phyloP scores from a whole-genome alignment of 73 alveolate species.

The Uronychia setigera region DNA sequence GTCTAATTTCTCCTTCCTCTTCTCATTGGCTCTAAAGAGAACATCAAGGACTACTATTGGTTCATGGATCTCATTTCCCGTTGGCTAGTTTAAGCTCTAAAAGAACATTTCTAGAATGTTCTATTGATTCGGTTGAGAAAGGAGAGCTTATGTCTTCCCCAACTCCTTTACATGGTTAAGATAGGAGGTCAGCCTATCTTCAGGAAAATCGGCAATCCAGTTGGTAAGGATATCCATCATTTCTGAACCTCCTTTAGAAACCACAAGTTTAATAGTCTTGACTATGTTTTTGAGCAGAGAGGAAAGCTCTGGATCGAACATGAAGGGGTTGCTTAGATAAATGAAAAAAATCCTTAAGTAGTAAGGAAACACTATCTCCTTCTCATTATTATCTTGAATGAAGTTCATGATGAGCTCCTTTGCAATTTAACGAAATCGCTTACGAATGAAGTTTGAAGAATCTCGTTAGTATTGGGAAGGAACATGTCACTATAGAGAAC shows the following conservation, averaged over 20 bases:
- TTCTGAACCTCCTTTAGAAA: not conserved
- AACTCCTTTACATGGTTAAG: slow-evolving; percentile 1
- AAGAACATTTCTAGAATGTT: no score
- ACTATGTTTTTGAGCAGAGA: not conserved
- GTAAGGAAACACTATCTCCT: not conserved
- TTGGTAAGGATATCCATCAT: not conserved
- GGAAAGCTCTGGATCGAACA: not conserved
- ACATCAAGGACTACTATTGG: slow-evolving; percentile 21
- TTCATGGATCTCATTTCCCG: slow-evolving; percentile 2
- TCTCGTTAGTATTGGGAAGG: not conserved
- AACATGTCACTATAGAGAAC: not conserved
- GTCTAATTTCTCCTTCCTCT: slow-evolving; percentile 8
- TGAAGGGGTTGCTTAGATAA: not conserved
- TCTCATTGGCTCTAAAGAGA: slow-evolving; percentile 12
- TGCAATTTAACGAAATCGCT: not conserved
- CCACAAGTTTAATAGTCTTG: no score
- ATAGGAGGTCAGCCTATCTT: not conserved
- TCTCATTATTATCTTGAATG: not conserved
- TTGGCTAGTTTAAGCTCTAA: not conserved
- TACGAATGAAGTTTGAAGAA: not conserved
- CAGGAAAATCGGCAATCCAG: not conserved
- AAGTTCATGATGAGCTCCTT: not conserved
- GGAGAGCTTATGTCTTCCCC: not conserved
- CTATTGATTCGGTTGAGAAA: no score
- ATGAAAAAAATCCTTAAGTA: not conserved